Base-by-base conservation (phyloP, 2,329 filamentous ascomycete genomes). In the Apiospora marii region DNA sequence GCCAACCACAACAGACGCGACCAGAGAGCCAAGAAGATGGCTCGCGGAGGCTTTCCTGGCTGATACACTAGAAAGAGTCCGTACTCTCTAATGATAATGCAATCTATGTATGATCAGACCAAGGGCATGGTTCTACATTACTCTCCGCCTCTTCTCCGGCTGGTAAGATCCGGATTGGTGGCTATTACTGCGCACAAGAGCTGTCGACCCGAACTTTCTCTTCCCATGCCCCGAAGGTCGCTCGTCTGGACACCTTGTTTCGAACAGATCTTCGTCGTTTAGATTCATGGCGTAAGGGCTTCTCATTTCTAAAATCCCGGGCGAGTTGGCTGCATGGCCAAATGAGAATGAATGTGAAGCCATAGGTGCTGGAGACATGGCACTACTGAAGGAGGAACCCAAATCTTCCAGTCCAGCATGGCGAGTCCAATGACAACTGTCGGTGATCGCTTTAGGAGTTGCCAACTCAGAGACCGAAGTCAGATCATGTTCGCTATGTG, bases 1-100 rank as follows among this genome's bases (percentile, higher is more conserved):
- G 95, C 94, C 44, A 98, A 98, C 80, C 95, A 98, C 80, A 96
- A 94, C 81, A 90, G 95, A 37, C 89, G 94, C 69, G 93, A 97
- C 79, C 88, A 88, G 73, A 84, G 89, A 48, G 90, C 90, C 16
- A 90, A 83, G 78, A 93, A 93, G 83, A 91, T 92, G 89, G 88
- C 88, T 19, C 85, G 90, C 37, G 87, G 85, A 10, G 86, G 86
- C 19, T 74, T 81, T 49, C 75, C 78, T 16, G 80, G 78, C n/a
- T 68, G 67, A 68, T 46, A 41, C 27, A 14, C n/a, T 44, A 68
- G 43, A 1, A 68, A 27, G 43, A 37, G 3, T 22, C n/a, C 34
- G 34, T 2, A 10, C 34, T 41, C 58, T 64, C 30, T 64, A 41
- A 64, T 64, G 34, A 64, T 64, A 64, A 41, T 4, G 6, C 34